A percentile compares a stretch with the other conserved stretches of the same genome.
phyloP scores from a whole-genome alignment of 2,329 filamentous ascomycete species.

The Didymella keratinophila region DNA sequence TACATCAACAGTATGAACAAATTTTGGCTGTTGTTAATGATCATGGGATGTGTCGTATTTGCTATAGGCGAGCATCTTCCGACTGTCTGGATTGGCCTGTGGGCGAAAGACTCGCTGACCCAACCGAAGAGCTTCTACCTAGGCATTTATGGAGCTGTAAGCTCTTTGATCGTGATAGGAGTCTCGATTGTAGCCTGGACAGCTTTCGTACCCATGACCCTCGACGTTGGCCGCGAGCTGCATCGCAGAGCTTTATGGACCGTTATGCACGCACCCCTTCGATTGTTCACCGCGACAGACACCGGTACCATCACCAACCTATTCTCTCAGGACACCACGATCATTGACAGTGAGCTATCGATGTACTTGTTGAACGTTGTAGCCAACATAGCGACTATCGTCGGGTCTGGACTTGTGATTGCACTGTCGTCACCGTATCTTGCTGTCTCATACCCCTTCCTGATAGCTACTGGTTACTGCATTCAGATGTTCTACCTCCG shows the following conservation, averaged over 20 bases:
- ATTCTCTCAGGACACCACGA: background rate
- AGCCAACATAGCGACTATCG: background rate
- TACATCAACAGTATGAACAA: background rate
- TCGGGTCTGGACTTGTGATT: background rate
- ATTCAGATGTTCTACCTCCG: background rate
- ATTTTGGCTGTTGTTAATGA: background rate
- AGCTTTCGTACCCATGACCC: background rate
- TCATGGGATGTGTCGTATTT: background rate
- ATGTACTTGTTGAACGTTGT: background rate
- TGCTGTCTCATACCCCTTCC: background rate
- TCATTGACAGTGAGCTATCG: background rate
- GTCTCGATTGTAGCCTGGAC: background rate
- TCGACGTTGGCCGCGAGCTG: background rate
- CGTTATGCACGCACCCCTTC: background rate
- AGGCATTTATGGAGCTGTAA: background rate
- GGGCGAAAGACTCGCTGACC: background rate
- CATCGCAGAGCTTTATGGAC: background rate
- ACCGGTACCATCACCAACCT: background rate
- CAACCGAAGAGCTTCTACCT: background rate
- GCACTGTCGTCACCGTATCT: background rate
- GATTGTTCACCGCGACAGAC: background rate
- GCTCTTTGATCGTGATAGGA: background rate
- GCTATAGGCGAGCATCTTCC: background rate
- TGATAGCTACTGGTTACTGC: background rate
- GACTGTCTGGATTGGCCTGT: background rate